phyloP scores from a whole-genome alignment of 768 basidiomycete species.

The Macrocybe gigantea region DNA sequence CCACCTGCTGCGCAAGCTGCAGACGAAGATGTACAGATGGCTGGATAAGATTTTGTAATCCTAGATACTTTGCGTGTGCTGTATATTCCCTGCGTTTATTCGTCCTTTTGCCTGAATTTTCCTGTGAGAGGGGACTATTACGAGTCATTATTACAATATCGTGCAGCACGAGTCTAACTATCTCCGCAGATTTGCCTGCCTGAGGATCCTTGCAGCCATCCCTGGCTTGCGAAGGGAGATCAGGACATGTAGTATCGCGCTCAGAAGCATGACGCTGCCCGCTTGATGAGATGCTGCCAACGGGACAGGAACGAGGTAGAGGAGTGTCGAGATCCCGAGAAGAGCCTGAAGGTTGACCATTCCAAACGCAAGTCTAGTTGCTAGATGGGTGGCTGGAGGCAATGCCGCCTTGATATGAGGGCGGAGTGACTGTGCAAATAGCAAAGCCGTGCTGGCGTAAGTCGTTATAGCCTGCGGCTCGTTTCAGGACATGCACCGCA shows the following conservation, averaged over 20 bases:
- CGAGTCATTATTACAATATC: too few species aligned
- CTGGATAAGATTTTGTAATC: constrained; percentile 21
- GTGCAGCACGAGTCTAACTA: too few species aligned
- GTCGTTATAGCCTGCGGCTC: constrained; percentile 73
- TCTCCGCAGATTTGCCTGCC: constrained; percentile 17
- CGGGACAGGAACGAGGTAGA: constrained; percentile 91
- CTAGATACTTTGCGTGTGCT: too few species aligned
- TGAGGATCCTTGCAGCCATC: constrained; percentile 56
- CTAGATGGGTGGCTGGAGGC: constrained; percentile 54
- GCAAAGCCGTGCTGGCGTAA: constrained; percentile 58
- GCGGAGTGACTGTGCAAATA: constrained; percentile 56
- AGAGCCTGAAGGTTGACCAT: constrained; percentile 82
- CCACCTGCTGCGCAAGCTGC: constrained; percentile 29
- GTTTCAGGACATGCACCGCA: neutral
- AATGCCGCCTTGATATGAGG: constrained; percentile 54
- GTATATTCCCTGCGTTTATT: too few species aligned
- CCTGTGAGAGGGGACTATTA: too few species aligned
- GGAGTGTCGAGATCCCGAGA: constrained; percentile 62
- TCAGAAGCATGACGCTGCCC: constrained; percentile 85
- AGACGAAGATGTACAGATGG: constrained; percentile 87
- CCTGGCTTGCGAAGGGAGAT: constrained; percentile 69
- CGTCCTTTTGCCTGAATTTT: too few species aligned
- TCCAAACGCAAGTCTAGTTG: constrained; percentile 57
- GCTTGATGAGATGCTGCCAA: constrained; percentile 94
- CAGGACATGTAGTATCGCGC: constrained; percentile 72